Evolutionary conservation across 1,139 yeast genomes (phyloP), one percentile per base, ranked within the genome.

Genomic region (Hanseniaspora uvarum): DNA sequence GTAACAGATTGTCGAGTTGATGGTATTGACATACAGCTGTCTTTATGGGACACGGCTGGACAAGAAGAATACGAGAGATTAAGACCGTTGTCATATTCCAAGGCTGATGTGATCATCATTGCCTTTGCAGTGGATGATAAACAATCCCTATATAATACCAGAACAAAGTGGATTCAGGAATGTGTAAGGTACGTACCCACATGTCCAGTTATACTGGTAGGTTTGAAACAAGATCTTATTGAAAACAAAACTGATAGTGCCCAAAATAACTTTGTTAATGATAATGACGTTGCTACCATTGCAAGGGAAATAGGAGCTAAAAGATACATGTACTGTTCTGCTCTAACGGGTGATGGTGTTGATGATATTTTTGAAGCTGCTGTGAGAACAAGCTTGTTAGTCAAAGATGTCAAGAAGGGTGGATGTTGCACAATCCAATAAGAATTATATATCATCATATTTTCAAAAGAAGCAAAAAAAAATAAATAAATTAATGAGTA

Each of bases 31-130:
- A 94, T 89, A 2, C 86, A 88, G 60, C 70, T 89, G 57, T 94
- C 95, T 1, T 70, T 89, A 38, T 89, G 97, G 96, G 96, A 89
- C 67, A 89, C 96, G 4, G 96, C 96, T 1, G 96, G 96, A 5
- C 96, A 88, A 69, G 96, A 88, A 72, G 96, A 83, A 65, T 83
- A 83, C 64, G 89, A 83, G 62, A 66, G 92, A 58, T 70, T 83
- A 56, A 72, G 92, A 59, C 89, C 89, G 0, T 70, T 83, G 58
- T 80, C 87, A 46, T 84, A 84, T 62, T 77, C 84, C n/a, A 80
- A 83, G 60, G 84, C 88, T 8, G 82, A 83, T 65, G 80, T 83
- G 54, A 78, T 84, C 55, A 67, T 84, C 55, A 80, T 84, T 52
- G 89, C 86, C 0, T 83, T 81, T 69, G 81, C 89, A 1, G 67